Evolutionary conservation across 371 early-diverging fungal genomes (phyloP).

Genomic region (Mucor saturninus): DNA sequence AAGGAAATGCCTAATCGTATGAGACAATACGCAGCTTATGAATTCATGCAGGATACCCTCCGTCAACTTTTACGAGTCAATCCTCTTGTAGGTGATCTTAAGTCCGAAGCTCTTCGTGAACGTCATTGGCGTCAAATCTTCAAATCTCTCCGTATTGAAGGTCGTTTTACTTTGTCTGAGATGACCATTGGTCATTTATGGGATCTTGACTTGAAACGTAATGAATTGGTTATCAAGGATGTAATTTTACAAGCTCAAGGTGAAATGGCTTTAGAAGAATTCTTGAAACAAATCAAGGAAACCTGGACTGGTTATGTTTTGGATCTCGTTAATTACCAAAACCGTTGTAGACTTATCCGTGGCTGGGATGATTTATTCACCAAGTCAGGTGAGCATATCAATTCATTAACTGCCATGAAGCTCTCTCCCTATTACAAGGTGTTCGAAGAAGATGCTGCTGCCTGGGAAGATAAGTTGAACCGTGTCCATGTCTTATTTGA

Average conservation of each 20-base stretch:
- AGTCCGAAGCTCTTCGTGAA: slow-evolving; percentile 95
- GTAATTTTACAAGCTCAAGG: slow-evolving; percentile 94
- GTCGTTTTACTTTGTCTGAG: slow-evolving; percentile 72
- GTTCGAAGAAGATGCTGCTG: slow-evolving; percentile 95
- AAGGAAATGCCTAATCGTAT: slow-evolving; percentile 94
- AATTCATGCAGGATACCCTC: slow-evolving; percentile 88
- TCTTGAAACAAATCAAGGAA: slow-evolving; percentile 87
- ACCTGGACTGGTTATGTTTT: slow-evolving; percentile 92
- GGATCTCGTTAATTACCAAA: slow-evolving; percentile 96
- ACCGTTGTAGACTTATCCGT: slow-evolving; percentile 93
- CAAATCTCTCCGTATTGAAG: slow-evolving; percentile 79
- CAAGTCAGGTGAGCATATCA: slow-evolving; percentile 95
- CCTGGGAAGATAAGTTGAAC: slow-evolving; percentile 97
- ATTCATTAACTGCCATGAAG: slow-evolving; percentile 96
- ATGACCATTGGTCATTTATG: slow-evolving; percentile 95
- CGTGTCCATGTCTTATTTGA: slow-evolving; percentile 95
- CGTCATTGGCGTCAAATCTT: slow-evolving; percentile 97
- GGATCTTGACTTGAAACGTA: slow-evolving; percentile 90
- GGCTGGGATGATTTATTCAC: slow-evolving; percentile 98
- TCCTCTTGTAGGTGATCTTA: slow-evolving; percentile 85
- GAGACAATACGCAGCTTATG: slow-evolving; percentile 98
- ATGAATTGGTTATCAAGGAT: slow-evolving; percentile 84
- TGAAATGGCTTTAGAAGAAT: slow-evolving; percentile 99
- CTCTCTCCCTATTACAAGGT: slow-evolving; percentile 96
- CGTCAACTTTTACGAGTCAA: slow-evolving; percentile 83